Percentiles rank a stretch among this genome's conserved stretches.
These are phyloP conservation scores for Yamadazyma triangularis DNA, from an alignment of 1,139 yeast genomes.

Conservation along the genomic window DNA sequence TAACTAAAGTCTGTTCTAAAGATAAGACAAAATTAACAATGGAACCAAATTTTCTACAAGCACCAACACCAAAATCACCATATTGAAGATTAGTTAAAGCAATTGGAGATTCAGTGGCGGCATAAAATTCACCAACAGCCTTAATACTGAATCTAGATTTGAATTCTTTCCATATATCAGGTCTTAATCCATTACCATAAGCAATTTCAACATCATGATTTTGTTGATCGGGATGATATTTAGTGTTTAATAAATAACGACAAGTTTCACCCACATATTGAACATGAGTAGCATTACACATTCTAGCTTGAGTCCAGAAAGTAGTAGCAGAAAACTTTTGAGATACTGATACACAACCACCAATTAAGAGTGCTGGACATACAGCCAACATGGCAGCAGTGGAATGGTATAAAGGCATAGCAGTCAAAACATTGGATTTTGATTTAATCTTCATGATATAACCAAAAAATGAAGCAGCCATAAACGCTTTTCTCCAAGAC, in stretches of 20 bases:
- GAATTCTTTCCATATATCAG: conserved; percentile 86
- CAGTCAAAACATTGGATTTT: conserved; percentile 66
- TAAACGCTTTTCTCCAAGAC: conserved; percentile 80
- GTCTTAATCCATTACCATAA: conserved; percentile 88
- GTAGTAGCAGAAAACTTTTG: conserved; percentile 80
- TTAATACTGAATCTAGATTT: conserved; percentile 71
- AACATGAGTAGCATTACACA: conserved; percentile 69
- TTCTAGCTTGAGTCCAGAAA: conserved; percentile 86
- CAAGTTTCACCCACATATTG: conserved; percentile 97
- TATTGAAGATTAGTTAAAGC: conserved; percentile 81
- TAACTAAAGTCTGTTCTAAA: conserved; percentile 59
- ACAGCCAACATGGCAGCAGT: conserved; percentile 89
- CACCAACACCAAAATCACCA: conserved; percentile 83
- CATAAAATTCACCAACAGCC: conserved; percentile 87
- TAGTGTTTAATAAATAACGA: conserved; percentile 72
- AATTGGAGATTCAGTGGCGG: conserved; percentile 90
- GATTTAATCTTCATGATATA: conserved; percentile 58
- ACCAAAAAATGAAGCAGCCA: conserved; percentile 71
- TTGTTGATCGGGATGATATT: conserved; percentile 61
- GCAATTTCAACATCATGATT: conserved; percentile 67
- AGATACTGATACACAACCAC: conserved; percentile 75
- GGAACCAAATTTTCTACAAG: conserved; percentile 80
- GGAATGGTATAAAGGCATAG: conserved; percentile 95
- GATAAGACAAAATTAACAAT: conserved; percentile 51
- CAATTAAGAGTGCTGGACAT: conserved; percentile 59